A percentile compares a stretch with the other conserved stretches of the same genome.
These are phyloP conservation scores for Phytophthora agathidicida DNA, from an alignment of 352 stramenopile species.

Conservation along the genomic window DNA sequence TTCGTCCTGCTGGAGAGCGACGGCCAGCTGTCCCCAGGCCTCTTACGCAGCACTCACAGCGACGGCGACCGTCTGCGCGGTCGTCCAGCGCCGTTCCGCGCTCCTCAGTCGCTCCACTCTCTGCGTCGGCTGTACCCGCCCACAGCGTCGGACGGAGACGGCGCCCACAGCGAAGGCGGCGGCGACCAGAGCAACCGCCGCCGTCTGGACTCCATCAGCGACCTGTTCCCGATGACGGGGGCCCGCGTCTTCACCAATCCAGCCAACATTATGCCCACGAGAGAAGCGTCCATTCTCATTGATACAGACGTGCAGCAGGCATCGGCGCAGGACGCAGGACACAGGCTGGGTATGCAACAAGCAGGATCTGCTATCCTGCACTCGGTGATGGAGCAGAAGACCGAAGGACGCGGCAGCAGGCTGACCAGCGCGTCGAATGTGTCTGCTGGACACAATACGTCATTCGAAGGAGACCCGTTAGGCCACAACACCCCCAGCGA, in stretches of 20 bases:
- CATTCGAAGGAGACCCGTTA: conserved; percentile 35
- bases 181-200: not conserved
- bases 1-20: conserved; percentile 70
- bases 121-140: conserved; percentile 27
- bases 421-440: conserved; percentile 18
- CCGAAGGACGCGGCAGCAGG: conserved; percentile 21
- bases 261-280: conserved; percentile 75
- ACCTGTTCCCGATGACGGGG: conserved; percentile 71
- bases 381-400: conserved; percentile 38
- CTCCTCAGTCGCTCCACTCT: conserved; percentile 26
- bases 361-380: conserved; percentile 29
- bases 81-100: conserved; percentile 1
- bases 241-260: conserved; percentile 71
- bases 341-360: conserved; percentile 21
- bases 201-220: conserved; percentile 56
- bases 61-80: conserved; percentile 14
- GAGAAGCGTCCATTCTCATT: conserved; percentile 81
- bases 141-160: conserved; percentile 22
- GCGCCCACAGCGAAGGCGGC: conserved; percentile 12
- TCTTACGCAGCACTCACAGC: conserved; percentile 28
- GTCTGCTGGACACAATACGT: conserved; percentile 29
- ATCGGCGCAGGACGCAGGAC: conserved; percentile 24
- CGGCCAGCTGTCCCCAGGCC: conserved; percentile 26
- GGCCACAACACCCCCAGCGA: conserved; percentile 41
- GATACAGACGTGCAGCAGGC: conserved; percentile 60